Conservation (phyloP, 495 filamentous ascomycete species). For the Xylaria intraflava region DNA sequence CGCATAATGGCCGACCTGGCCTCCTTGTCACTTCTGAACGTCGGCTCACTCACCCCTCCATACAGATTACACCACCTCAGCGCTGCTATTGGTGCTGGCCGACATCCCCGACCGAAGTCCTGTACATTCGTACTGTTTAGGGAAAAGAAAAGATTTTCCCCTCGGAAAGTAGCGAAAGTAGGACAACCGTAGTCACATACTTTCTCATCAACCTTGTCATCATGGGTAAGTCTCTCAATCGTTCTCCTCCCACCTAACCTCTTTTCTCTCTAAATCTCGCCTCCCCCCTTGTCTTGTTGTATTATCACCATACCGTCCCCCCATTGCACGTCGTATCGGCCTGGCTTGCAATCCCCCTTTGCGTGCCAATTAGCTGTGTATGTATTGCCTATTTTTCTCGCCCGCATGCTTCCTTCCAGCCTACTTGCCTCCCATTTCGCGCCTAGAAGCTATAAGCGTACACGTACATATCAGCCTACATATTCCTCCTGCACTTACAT, state of each 20-base stretch:
- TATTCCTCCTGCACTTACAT: conserved; percentile 21
- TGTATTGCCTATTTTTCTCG: conserved; percentile 7
- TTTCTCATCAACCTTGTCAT: conserved; percentile 2
- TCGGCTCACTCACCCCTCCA: conserved; percentile 14
- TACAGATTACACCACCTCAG: conserved; percentile 14
- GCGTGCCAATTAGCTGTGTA: neutral
- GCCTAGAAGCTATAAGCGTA: conserved; percentile 10
- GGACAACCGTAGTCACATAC: conserved; percentile 9
- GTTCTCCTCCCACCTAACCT: neutral
- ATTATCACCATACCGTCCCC: neutral
- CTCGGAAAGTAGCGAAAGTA: conserved; percentile 11
- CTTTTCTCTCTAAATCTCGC: neutral
- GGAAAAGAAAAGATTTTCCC: conserved; percentile 12
- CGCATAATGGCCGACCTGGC: conserved; percentile 6
- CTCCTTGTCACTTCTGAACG: conserved; percentile 16
- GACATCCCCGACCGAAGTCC: conserved; percentile 6
- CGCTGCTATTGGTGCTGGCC: conserved; percentile 13
- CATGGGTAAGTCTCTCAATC: conserved; percentile 15
- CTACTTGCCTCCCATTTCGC: conserved; percentile 4
- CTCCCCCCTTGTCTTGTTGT: neutral
- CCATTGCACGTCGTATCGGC: neutral
- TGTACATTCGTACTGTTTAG: conserved; percentile 11
- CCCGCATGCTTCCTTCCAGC: conserved; percentile 8
- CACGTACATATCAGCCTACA: conserved; percentile 17
- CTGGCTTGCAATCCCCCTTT: neutral